Conservation (phyloP, 208 protist genomes). For the Acanthamoeba healyi region DNA sequence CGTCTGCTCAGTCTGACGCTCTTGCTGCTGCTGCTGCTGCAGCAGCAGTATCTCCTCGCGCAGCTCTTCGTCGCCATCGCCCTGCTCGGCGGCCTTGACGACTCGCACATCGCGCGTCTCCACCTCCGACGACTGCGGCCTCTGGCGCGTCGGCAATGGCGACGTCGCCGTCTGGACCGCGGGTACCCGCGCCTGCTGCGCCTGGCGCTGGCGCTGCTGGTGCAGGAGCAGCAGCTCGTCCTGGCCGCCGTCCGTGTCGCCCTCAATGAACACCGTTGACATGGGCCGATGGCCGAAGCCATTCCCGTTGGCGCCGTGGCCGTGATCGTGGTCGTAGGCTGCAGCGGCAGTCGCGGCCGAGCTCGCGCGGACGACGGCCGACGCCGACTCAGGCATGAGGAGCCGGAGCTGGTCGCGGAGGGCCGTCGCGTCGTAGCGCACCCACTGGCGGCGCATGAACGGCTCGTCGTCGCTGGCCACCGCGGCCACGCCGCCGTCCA, state of each 20-base stretch:
- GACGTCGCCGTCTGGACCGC: background rate
- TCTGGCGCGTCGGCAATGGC: background rate
- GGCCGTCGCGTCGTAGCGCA: slow-evolving; percentile 3
- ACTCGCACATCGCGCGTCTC: background rate
- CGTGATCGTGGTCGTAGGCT: background rate
- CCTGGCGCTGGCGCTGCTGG: background rate
- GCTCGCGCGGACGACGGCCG: background rate
- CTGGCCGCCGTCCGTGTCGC: background rate
- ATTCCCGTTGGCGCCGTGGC: too few relatives aligned
- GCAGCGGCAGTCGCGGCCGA: background rate
- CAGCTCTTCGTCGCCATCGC: background rate
- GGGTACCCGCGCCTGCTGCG: background rate
- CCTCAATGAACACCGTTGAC: background rate
- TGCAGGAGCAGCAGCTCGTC: background rate
- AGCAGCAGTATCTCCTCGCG: background rate
- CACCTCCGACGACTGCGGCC: background rate
- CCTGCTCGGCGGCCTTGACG: background rate
- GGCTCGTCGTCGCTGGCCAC: background rate
- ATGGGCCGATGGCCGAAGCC: background rate
- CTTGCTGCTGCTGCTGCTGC: too few relatives aligned
- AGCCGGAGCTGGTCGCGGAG: background rate
- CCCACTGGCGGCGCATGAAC: slow-evolving; percentile 22
- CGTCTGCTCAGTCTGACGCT: background rate
- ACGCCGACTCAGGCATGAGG: background rate
- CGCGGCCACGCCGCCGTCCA: background rate